Base-by-base conservation (phyloP, 1,139 yeast species). In the Torulaspora globosa region DNA sequence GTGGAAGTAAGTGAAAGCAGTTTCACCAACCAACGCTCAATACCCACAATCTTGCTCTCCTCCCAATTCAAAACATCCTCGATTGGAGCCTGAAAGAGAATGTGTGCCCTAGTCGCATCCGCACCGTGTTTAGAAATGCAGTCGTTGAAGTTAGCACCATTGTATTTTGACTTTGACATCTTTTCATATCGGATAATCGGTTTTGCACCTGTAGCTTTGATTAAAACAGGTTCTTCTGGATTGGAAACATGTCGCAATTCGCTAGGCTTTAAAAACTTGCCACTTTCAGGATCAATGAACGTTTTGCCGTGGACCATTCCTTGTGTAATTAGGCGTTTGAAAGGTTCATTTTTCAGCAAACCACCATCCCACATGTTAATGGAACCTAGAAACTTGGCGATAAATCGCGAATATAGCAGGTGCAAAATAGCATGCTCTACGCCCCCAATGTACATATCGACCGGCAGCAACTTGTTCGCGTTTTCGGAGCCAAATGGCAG, bases 251-350 rank as follows among this genome's bases (percentile, higher is more conserved):
- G 43, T 44, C 78, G 82, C 14, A 82, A 59, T 56, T 92, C 97
- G 1, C 82, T 80, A 0, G 95, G 94, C 55, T 79, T 86, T 53
- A 92, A 70, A 60, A 84, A 90, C 49, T 80, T 70, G 0, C 92
- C 95, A 35, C 76, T 82, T 0, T 66, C 68, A 1, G 96, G 94
- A 55, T 89, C 84, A 10, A 74, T 71, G 56, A 66, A 85, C 0
- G 98, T 92, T 59, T 79, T 80, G 1, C 97, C 97, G 55, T 90
- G 97, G 3, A 92, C 98, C 98, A 92, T 92, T 12, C 98, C 98
- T 63, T 90, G 98, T 1, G 97, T 90, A 1, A 92, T 82, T 35
- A 92, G 71, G 50, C 77, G 78, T 44, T 70, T 76, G 57, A 92
- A 80, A 1, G 98, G 97, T 60, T 92, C 98, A 29, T 86, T 87